A percentile compares a stretch with the other conserved stretches of the same genome.
Evolutionary conservation across 2,329 filamentous ascomycete genomes (phyloP).

Genomic region (Pezicula neosporulosa): DNA sequence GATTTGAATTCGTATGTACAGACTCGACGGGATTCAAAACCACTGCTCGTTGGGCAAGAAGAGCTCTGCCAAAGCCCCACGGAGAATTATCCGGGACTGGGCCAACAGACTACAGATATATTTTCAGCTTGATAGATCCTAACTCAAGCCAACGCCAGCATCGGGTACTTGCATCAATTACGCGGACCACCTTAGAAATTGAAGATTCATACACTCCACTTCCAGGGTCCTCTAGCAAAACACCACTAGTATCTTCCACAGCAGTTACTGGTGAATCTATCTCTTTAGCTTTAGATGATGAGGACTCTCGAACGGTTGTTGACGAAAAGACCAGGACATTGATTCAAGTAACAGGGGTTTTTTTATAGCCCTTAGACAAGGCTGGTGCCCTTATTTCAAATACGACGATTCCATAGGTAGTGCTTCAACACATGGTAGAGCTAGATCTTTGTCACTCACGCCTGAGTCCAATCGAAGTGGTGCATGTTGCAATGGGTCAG

Average conservation of each 20-base stretch:
- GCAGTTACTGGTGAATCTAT: constrained; percentile 9
- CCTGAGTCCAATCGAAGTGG: constrained; percentile 13
- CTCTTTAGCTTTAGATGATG: constrained; percentile 14
- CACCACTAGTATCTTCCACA: constrained; percentile 31
- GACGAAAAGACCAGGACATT: constrained; percentile 43
- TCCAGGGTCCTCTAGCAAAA: constrained; percentile 44
- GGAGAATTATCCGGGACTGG: constrained; percentile 12
- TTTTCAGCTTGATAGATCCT: constrained; percentile 73
- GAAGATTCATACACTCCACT: constrained; percentile 63
- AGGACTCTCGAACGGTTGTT: constrained; percentile 26
- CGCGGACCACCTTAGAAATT: constrained; percentile 61
- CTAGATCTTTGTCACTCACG: constrained; percentile 22
- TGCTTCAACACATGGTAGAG: constrained; percentile 9
- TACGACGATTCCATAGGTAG: constrained; percentile 25
- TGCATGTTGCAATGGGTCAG: constrained; percentile 3
- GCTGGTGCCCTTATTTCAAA: constrained; percentile 36
- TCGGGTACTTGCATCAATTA: constrained; percentile 70
- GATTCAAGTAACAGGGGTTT: constrained; percentile 49
- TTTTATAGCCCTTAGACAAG: constrained; percentile 47
- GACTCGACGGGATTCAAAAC: constrained; percentile 52
- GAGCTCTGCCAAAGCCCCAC: constrained; percentile 22
- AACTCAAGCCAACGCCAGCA: constrained; percentile 56
- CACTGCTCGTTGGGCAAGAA: constrained; percentile 68
- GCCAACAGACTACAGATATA: constrained; percentile 54
- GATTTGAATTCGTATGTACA: constrained; percentile 58